phyloP scores from a whole-genome alignment of 2,329 filamentous ascomycete genomes.

The Pseudogymnoascus sp. region DNA sequence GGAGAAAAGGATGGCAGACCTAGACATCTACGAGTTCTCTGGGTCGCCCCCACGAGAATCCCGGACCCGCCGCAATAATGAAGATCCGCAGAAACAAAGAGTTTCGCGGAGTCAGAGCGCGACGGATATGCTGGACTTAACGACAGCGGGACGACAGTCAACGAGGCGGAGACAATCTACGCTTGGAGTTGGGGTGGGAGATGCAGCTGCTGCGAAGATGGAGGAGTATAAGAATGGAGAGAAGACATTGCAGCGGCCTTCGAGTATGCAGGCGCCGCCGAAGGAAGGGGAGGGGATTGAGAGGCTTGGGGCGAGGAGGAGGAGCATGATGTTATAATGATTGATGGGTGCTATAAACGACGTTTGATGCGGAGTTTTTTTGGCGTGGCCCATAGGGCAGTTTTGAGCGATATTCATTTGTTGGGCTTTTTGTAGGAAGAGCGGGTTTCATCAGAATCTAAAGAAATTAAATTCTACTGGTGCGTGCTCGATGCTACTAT shows the following conservation, averaged over 20 bases:
- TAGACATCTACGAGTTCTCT: constrained; percentile 29
- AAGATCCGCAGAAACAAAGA: not conserved
- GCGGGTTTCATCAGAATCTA: constrained; percentile 6
- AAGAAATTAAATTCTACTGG: not conserved
- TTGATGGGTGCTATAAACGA: constrained; percentile 15
- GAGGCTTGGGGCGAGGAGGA: constrained; percentile 27
- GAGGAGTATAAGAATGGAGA: constrained; percentile 19
- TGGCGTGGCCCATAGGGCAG: not conserved
- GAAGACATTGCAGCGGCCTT: constrained; percentile 20
- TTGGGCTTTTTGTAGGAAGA: not conserved
- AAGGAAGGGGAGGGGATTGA: constrained; percentile 23
- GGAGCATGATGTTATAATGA: constrained; percentile 34
- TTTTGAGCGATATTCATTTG: constrained; percentile 12
- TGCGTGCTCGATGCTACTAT: not conserved
- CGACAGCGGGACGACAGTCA: not conserved
- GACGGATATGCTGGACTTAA: constrained; percentile 7
- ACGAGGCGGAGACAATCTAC: constrained; percentile 28
- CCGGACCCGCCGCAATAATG: not conserved
- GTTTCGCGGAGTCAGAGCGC: constrained; percentile 1
- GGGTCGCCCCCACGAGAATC: constrained; percentile 20
- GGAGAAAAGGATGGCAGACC: constrained; percentile 21
- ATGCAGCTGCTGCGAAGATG: constrained; percentile 16
- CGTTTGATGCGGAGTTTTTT: constrained; percentile 11
- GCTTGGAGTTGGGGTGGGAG: constrained; percentile 20
- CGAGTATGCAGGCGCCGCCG: constrained; percentile 18